These are phyloP conservation scores for Colletotrichum sp. DNA, from an alignment of 2,329 filamentous ascomycete genomes.

Conservation along the genomic window DNA sequence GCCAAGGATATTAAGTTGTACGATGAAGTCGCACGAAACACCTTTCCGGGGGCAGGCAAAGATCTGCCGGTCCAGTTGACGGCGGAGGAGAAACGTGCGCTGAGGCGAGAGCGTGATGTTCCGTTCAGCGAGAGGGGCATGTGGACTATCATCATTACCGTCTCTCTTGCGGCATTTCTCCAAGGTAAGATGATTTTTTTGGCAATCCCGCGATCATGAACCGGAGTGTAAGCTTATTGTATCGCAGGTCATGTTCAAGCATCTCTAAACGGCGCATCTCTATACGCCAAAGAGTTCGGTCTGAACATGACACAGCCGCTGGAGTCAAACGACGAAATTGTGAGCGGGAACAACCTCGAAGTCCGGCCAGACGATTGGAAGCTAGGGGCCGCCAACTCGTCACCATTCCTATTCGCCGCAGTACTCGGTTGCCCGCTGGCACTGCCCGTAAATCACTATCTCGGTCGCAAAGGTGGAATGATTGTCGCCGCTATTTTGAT, in stretches of 20 bases:
- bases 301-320: not conserved
- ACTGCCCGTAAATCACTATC: constrained; percentile 44
- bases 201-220: not conserved
- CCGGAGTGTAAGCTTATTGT: not conserved
- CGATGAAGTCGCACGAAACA: constrained; percentile 38
- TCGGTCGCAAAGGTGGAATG: constrained; percentile 45
- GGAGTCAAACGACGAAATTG: not conserved
- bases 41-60: constrained; percentile 22
- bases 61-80: constrained; percentile 36
- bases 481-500: constrained; percentile 42
- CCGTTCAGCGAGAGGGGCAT: constrained; percentile 45
- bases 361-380: constrained; percentile 36
- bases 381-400: constrained; percentile 43
- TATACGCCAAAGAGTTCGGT: constrained; percentile 29
- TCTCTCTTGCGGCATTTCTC: constrained; percentile 48
- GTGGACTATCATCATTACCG: constrained; percentile 43
- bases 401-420: constrained; percentile 44
- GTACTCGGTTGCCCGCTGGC: constrained; percentile 43
- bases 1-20: constrained; percentile 44
- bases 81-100: constrained; percentile 38
- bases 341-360: not conserved
- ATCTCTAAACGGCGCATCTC: constrained; percentile 45
- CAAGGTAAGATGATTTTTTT: constrained; percentile 32
- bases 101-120: constrained; percentile 41
- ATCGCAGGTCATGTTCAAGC: constrained; percentile 43